Evolutionary conservation across 1,284 basidiomycete genomes (phyloP), one percentile per base, ranked within the genome.

Genomic region (Pterulicium gracile): DNA sequence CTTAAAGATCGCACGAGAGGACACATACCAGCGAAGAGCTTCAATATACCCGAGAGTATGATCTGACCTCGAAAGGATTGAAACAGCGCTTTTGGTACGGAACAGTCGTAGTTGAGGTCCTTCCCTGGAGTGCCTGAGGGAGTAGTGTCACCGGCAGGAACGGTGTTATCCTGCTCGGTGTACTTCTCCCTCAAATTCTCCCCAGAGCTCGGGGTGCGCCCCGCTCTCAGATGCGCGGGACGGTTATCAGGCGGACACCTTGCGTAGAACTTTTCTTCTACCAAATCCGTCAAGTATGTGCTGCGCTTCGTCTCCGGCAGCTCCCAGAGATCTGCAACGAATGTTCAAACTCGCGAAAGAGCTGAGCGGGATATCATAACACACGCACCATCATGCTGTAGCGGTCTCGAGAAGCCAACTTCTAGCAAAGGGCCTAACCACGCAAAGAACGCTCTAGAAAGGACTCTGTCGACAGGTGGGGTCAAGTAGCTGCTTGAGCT

Each of bases 21-120:
- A 15, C 3, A 75, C 17, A 3, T 57, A 56, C 74, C 74, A 81
- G 56, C 79, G 76, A 4, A 67, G 65, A 22, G 19, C 17, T 24
- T 22, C 10, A 21, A 4, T 10, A 43, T 4, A 21, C 19, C 20
- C 10, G 12, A 21, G 42, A 21, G 23, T 21, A 13, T 15, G 5
- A 39, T 39, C 36, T 39, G 36, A 42, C 60, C 63, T 49, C 70
- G 70, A 58, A 82, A 82, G 1, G 75, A 74, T 7, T 62, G 61
- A 49, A 75, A 66, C 3, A 88, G 55, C 2, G 84, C 79, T 51
- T 66, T 67, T 44, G 77, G 63, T 15, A 88, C 60, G 10, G 76
- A 80, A 17, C 70, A 65, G 50, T 81, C 78, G 51, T 77, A 74
- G 41, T 61, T 54, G n/a, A n/a, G n/a, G n/a, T n/a, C n/a, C n/a